Evolutionary conservation across 345 rosid species (phyloP), one percentile per base, ranked within the genome.

Genomic region (Adansonia digitata): DNA sequence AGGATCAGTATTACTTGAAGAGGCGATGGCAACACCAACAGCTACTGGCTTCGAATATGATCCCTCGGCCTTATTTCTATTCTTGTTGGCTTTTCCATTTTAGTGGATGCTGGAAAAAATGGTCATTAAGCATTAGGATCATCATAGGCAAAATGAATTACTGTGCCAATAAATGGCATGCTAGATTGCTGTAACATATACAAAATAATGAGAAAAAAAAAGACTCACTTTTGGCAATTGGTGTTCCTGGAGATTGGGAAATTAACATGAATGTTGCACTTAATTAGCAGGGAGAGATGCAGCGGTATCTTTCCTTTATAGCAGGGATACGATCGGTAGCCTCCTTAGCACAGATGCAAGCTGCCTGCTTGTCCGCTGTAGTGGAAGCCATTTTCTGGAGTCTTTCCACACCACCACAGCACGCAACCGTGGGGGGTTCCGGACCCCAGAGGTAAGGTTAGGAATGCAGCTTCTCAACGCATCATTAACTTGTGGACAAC

Each of bases 251-350:
- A 35, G 49, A 77, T 77, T 51, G 85, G 76, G 35, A 71, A 45
- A 43, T 52, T 15, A 3, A 82, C 2, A 6, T 56, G 45, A 2
- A 82, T 55, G 10, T 59, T 64, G 45, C 85, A 79, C 20, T n/a
- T n/a, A n/a, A n/a, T 69, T 59, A 2, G 69, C 20, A 11, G 79
- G 81, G 11, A 79, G 85, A n/a, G 68, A 31, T 18, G 69, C 12
- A 27, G 85, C 81, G 5, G 67, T 74, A 27, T 79, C 83, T n/a
- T 5, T 55, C 62, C 14, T 77, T 77, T 4, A 79, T 70, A 8
- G 12, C 18, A 3, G 55, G 17, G 45, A 51, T n/a, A 51, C 29
- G 24, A 8, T 40, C 43, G 3, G 77, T 79, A 2, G 81, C 76
- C 1, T 55, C 37, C 56, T 82, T 82, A 6, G 12, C 48, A 71